Conservation (phyloP, 768 basidiomycete species). For the Russula sp. region DNA sequence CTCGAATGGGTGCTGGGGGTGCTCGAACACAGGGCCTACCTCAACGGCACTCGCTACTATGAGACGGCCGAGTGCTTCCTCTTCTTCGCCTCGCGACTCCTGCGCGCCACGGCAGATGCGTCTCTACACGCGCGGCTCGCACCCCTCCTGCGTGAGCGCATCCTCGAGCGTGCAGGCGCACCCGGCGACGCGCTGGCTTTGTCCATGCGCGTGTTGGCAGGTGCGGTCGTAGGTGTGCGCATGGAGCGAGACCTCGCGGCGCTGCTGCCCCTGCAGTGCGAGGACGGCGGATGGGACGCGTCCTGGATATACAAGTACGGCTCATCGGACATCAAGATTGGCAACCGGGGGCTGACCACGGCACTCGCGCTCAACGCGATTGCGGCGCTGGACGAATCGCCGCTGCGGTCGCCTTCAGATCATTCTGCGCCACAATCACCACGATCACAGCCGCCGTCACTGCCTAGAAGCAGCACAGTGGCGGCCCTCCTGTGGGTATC, state of each 20-base stretch:
- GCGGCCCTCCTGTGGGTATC: not conserved
- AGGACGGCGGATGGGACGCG: conserved; percentile 51
- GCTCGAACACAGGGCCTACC: conserved; percentile 46
- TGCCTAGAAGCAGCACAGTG: too few species aligned
- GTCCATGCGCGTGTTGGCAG: conserved; percentile 49
- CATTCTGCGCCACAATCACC: not conserved
- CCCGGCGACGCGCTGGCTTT: conserved; percentile 50
- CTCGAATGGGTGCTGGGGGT: conserved; percentile 46
- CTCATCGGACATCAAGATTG: conserved; percentile 41
- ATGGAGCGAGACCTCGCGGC: conserved; percentile 41
- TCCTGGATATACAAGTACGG: conserved; percentile 56
- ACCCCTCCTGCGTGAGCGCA: conserved; percentile 39
- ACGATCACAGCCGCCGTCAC: not conserved
- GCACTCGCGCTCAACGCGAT: conserved; percentile 50
- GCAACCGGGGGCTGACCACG: conserved; percentile 51
- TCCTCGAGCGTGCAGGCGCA: conserved; percentile 45
- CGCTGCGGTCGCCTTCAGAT: not conserved
- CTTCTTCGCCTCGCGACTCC: conserved; percentile 44
- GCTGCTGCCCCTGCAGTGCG: conserved; percentile 43
- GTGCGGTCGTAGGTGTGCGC: conserved; percentile 36
- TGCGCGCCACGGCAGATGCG: conserved; percentile 32
- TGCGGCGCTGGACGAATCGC: conserved; percentile 26
- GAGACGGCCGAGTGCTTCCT: conserved; percentile 47
- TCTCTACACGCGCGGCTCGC: conserved; percentile 34
- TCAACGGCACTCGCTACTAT: conserved; percentile 52